Conservation (phyloP, 441 rosid genomes). For the Arabidopsis hybrid region DNA sequence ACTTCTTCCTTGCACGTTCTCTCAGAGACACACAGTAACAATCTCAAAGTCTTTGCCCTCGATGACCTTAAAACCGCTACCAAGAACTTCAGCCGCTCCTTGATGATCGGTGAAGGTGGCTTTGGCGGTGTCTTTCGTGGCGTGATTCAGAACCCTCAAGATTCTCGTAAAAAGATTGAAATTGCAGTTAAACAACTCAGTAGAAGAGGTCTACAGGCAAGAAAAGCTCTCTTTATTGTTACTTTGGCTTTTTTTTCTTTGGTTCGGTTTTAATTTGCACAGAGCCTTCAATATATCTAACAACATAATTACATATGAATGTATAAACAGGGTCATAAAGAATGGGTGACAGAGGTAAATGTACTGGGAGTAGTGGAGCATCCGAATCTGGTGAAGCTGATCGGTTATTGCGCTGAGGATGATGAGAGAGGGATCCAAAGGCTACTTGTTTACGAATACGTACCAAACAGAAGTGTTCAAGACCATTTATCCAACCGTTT, state of each 20-base stretch:
- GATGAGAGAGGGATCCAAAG: conserved; percentile 92
- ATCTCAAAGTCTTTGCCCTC: conserved; percentile 59
- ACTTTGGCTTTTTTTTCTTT: not conserved
- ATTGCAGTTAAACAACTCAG: conserved; percentile 91
- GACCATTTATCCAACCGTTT: conserved; percentile 63
- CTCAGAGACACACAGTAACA: conserved; percentile 72
- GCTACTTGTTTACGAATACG: conserved; percentile 65
- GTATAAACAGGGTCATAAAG: conserved; percentile 64
- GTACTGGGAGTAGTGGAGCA: conserved; percentile 77
- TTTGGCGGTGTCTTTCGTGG: conserved; percentile 73
- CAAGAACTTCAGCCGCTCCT: conserved; percentile 68
- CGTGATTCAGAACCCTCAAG: conserved; percentile 55
- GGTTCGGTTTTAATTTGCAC: not conserved
- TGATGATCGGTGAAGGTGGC: conserved; percentile 81
- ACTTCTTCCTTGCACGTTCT: conserved; percentile 67
- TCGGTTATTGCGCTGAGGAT: conserved; percentile 81
- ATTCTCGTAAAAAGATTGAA: conserved; percentile 62
- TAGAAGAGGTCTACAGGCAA: conserved; percentile 84
- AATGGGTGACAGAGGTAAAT: conserved; percentile 84
- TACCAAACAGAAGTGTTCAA: conserved; percentile 72
- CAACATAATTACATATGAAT: not conserved
- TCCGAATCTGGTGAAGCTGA: conserved; percentile 72
- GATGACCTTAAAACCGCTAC: conserved; percentile 66
- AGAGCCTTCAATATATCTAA: not conserved
- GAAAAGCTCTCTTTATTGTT: conserved; percentile 33